These are phyloP conservation scores for Cordia subcordata DNA, from an alignment of 257 asterid species.

Conservation along the genomic window DNA sequence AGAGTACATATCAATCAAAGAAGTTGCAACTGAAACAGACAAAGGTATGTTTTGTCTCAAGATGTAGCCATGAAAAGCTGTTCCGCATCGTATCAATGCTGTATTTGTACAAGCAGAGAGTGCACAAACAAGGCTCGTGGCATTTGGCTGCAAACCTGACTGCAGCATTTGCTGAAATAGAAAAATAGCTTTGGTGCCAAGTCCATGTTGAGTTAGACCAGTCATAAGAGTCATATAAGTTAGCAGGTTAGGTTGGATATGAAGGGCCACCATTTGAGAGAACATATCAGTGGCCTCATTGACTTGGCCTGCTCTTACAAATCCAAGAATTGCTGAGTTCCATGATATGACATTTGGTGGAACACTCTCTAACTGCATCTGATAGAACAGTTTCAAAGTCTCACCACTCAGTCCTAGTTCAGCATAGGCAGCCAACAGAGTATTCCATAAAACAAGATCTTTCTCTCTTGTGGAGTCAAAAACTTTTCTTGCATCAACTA, in stretches of 20 bases:
- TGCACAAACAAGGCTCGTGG: slow-evolving; percentile 15
- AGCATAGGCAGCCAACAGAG: slow-evolving; percentile 24
- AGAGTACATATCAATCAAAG: slow-evolving; percentile 28
- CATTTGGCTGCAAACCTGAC: slow-evolving; percentile 22
- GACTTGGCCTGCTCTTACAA: slow-evolving; percentile 25
- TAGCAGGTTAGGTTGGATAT: slow-evolving; percentile 18
- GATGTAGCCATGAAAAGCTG: slow-evolving; percentile 24
- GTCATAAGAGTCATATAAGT: slow-evolving; percentile 26
- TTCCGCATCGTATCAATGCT: slow-evolving; percentile 19
- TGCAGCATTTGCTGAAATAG: slow-evolving; percentile 19
- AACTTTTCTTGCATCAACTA: slow-evolving; percentile 22
- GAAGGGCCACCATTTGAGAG: slow-evolving; percentile 18
- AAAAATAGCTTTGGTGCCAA: slow-evolving; percentile 16
- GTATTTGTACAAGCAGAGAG: slow-evolving; percentile 25
- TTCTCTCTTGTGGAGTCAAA: slow-evolving; percentile 18
- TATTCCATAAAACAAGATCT: slow-evolving; percentile 29
- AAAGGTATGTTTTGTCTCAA: slow-evolving; percentile 14
- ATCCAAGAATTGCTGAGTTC: slow-evolving; percentile 27
- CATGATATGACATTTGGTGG: slow-evolving; percentile 24
- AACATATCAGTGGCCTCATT: slow-evolving; percentile 25
- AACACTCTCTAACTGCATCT: slow-evolving; percentile 25
- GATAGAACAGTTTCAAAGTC: slow-evolving; percentile 21
- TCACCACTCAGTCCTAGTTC: slow-evolving; percentile 27
- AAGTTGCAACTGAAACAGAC: slow-evolving; percentile 20
- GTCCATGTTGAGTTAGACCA: slow-evolving; percentile 23